Conservation (phyloP, 2,329 filamentous ascomycete genomes). For the Zymoseptoria passerinii region DNA sequence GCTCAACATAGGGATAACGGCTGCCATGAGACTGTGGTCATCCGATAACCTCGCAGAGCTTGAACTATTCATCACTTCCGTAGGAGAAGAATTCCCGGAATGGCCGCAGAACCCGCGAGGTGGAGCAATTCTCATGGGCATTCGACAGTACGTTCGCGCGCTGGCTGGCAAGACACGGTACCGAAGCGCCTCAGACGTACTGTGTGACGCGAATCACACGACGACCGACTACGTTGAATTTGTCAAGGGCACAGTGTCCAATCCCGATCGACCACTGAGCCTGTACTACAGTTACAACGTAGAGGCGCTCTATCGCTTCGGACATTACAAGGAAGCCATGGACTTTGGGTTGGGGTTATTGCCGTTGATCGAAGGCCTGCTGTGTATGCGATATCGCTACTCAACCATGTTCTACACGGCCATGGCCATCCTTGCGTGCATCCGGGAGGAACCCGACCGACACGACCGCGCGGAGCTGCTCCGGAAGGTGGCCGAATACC, state of each 20-base stretch:
- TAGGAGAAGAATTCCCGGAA: conserved; percentile 64
- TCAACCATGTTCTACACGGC: conserved; percentile 37
- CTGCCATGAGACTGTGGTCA: conserved; percentile 59
- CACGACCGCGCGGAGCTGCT: conserved; percentile 42
- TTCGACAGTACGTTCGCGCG: conserved; percentile 59
- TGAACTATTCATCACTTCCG: conserved; percentile 61
- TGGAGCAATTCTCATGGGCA: conserved; percentile 58
- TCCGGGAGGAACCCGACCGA: conserved; percentile 32
- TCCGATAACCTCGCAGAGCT: conserved; percentile 62
- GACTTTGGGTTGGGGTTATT: conserved; percentile 35
- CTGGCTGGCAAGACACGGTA: conserved; percentile 64
- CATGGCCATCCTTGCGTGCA: conserved; percentile 33
- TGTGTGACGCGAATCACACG: conserved; percentile 62
- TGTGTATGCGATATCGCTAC: conserved; percentile 38
- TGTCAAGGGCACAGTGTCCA: conserved; percentile 42
- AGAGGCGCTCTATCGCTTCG: conserved; percentile 36
- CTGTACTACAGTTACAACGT: conserved; percentile 56
- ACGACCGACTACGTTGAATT: conserved; percentile 47
- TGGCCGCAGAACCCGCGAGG: conserved; percentile 66
- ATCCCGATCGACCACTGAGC: conserved; percentile 55
- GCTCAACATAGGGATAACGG: conserved; percentile 60
- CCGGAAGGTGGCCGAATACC: conserved; percentile 46
- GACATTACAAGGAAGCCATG: conserved; percentile 36
- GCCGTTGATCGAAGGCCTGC: conserved; percentile 35
- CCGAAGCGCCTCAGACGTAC: conserved; percentile 46